These are phyloP conservation scores for Chytriomyces confervae DNA, from an alignment of 192 early-diverging fungal species.

Conservation along the genomic window DNA sequence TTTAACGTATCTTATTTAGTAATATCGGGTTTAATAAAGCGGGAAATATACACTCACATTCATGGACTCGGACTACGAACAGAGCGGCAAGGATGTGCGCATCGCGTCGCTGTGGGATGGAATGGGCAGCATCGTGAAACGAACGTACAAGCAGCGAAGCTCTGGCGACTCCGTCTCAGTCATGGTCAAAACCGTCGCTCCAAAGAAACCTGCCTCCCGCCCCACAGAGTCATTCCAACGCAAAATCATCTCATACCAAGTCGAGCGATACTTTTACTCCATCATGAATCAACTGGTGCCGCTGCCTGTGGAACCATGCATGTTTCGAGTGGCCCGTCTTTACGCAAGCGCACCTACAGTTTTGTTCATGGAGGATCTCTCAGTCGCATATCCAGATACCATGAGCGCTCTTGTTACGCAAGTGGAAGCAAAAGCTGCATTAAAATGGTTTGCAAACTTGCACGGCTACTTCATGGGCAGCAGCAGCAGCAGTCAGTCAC, in stretches of 20 bases:
- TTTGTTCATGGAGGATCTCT: constrained; percentile 6
- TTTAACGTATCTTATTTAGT: neutral
- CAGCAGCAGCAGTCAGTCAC: neutral
- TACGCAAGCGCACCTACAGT: neutral
- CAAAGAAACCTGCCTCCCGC: neutral
- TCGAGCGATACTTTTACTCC: constrained; percentile 15
- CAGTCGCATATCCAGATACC: neutral
- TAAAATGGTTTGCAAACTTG: constrained; percentile 12
- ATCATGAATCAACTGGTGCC: no score
- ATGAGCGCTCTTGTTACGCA: neutral
- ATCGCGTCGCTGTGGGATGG: neutral
- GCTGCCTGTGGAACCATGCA: neutral
- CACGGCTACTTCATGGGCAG: constrained; percentile 1
- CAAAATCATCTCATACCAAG: constrained; percentile 12
- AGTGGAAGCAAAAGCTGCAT: neutral
- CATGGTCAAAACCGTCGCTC: neutral
- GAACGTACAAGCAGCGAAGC: neutral
- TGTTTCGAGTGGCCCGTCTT: neutral
- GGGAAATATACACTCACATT: no score
- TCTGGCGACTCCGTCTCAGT: neutral
- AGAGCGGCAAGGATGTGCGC: neutral
- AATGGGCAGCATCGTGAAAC: neutral
- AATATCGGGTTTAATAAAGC: neutral
- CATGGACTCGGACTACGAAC: neutral
- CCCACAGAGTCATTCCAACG: constrained; percentile 3